Evolutionary conservation across 2,329 filamentous ascomycete species (phyloP), one percentile per base, ranked within the genome.

Genomic region (Epichloe sylvatica): DNA sequence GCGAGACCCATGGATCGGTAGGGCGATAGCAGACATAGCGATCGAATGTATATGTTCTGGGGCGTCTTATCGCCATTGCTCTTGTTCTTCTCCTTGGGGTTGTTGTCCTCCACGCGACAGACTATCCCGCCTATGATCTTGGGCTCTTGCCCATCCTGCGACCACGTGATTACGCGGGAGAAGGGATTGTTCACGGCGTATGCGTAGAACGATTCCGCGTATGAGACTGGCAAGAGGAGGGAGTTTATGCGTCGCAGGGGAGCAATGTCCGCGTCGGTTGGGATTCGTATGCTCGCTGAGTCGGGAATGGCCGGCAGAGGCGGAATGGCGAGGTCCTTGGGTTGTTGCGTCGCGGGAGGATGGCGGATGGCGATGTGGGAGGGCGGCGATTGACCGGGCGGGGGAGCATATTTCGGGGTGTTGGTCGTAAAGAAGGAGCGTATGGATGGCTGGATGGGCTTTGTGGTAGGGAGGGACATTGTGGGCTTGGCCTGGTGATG

Each of bases 161-260:
- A 63, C 74, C 77, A 82, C 47, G 77, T 70, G 53, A 83, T 74
- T 47, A 78, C 71, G 53, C 79, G 78, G 51, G 76, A 81, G 68
- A 78, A 77, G 57, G 72, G 74, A 37, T 69, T 71, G 13, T 71
- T 64, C 17, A 69, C 59, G 11, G 74, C 71, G 53, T 78, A 69
- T 51, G 75, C 65, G 70, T 83, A 84, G 67, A 84, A 84, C 45
- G 70, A 70, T 60, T 83, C 80, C 3, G 77, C 73, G 62, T 84
- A 84, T 62, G 70, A 68, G 51, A 84, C 76, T 46, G 76, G 78
- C 1, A 84, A 76, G 47, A 84, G 73, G 46, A 84, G 73, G 42
- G 76, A 68, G 64, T 82, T 83, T 63, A 84, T 81, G 57, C 80
- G 76, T 38, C 77, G 77, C 5, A 84, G 70, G 42, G 77, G 71